Evolutionary conservation across 2,329 filamentous ascomycete genomes (phyloP).

Genomic region (Sporothrix globosa): DNA sequence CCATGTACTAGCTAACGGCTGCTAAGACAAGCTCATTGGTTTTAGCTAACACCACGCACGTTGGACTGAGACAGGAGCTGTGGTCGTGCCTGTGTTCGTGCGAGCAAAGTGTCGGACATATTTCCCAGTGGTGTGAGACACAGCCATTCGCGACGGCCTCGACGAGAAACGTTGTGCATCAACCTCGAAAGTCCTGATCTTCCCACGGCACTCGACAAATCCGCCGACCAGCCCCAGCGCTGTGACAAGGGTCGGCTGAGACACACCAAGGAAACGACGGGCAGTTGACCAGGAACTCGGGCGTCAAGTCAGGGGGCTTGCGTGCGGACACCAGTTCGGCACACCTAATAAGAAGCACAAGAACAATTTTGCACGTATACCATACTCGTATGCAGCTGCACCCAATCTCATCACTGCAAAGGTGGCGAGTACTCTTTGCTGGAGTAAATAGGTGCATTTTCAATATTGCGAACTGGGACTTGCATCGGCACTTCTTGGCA

Average conservation of each 20-base stretch:
- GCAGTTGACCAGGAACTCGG: slow-evolving; percentile 11
- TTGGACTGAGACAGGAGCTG: slow-evolving; percentile 18
- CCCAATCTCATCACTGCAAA: background rate
- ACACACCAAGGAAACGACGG: background rate
- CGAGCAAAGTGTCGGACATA: background rate
- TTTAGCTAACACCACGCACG: background rate
- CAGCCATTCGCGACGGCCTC: background rate
- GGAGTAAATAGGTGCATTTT: background rate
- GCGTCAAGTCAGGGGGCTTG: background rate
- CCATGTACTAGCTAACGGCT: slow-evolving; percentile 3
- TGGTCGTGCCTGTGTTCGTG: slow-evolving; percentile 1
- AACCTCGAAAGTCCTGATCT: slow-evolving; percentile 1
- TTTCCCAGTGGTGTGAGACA: slow-evolving; percentile 6
- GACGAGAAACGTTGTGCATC: background rate
- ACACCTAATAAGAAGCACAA: background rate
- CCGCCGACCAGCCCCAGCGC: background rate
- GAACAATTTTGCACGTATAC: background rate
- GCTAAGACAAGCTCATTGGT: background rate
- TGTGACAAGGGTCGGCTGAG: background rate
- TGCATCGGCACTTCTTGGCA: slow-evolving; percentile 12
- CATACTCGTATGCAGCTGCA: background rate
- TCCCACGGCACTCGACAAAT: slow-evolving; percentile 2
- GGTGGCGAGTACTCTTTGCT: background rate
- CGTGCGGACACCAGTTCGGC: background rate
- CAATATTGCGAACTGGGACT: background rate